A percentile compares a stretch with the other conserved stretches of the same genome.
These are phyloP conservation scores for Melanogaster broomeanus DNA, from an alignment of 768 basidiomycete genomes.

Conservation along the genomic window DNA sequence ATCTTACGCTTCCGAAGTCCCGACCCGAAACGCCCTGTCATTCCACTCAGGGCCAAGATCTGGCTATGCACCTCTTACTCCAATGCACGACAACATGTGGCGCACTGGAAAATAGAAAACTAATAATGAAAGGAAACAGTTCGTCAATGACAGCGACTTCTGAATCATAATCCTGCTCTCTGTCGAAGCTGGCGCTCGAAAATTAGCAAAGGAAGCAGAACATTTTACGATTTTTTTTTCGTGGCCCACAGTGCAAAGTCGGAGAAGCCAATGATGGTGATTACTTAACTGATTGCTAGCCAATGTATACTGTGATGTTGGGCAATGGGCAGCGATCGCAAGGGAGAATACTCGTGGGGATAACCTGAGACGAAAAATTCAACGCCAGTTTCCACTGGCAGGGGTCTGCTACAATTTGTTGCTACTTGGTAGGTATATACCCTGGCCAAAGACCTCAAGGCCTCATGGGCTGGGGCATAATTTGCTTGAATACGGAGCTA, in stretches of 20 bases:
- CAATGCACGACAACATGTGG: slow-evolving; percentile 10
- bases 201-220: slow-evolving; percentile 2
- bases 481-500: too few relatives aligned
- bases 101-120: neutral
- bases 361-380: too few relatives aligned
- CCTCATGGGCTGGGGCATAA: too few relatives aligned
- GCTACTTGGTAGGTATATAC: too few relatives aligned
- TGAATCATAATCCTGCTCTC: slow-evolving; percentile 10
- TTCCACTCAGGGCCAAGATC: too few relatives aligned
- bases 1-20: neutral
- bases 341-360: too few relatives aligned
- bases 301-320: too few relatives aligned
- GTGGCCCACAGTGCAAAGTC: neutral
- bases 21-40: too few relatives aligned
- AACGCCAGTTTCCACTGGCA: too few relatives aligned
- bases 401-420: too few relatives aligned
- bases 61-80: slow-evolving; percentile 9
- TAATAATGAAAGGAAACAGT: neutral
- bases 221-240: slow-evolving; percentile 12
- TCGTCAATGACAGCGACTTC: slow-evolving; percentile 18
- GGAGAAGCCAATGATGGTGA: slow-evolving; percentile 14
- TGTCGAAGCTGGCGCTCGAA: neutral
- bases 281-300: slow-evolving; percentile 12
- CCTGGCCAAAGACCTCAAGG: too few relatives aligned
- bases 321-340: too few relatives aligned